Evolutionary conservation across 176 grass and related monocot species (phyloP).

Genomic region (Aegilops sharonensis): DNA sequence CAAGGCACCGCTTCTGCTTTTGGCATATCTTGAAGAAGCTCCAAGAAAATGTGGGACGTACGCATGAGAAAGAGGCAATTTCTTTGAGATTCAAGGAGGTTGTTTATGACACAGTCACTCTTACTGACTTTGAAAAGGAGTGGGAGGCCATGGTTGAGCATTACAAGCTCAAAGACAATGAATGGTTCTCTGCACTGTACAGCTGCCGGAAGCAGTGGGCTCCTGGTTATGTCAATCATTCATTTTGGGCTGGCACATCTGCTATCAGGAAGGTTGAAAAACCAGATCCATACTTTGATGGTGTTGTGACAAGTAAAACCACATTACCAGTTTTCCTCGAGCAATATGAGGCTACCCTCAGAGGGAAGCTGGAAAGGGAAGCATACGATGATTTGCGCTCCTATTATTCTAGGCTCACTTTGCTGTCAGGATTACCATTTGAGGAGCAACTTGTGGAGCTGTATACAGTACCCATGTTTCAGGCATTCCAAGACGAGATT

Average conservation of each 20-base stretch:
- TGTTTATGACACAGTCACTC: constrained; percentile 75
- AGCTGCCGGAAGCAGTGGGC: constrained; percentile 75
- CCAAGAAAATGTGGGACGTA: constrained; percentile 58
- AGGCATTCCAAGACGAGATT: constrained; percentile 87
- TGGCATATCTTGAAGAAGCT: constrained; percentile 88
- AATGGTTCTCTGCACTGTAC: constrained; percentile 75
- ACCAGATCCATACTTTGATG: constrained; percentile 77
- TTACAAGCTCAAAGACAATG: constrained; percentile 70
- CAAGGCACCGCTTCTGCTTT: constrained; percentile 67
- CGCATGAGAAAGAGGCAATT: constrained; percentile 69
- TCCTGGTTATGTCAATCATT: constrained; percentile 78
- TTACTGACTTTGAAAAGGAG: constrained; percentile 76
- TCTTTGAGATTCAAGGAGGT: constrained; percentile 72
- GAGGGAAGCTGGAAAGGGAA: constrained; percentile 79
- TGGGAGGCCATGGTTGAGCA: constrained; percentile 76
- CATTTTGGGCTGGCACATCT: constrained; percentile 87
- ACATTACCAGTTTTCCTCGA: constrained; percentile 79
- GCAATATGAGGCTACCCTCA: constrained; percentile 66
- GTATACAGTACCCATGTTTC: constrained; percentile 84
- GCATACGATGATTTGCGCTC: constrained; percentile 90
- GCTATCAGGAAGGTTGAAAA: constrained; percentile 72
- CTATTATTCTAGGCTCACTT: constrained; percentile 75
- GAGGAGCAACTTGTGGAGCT: constrained; percentile 84
- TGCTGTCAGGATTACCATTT: constrained; percentile 74
- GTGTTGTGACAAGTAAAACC: constrained; percentile 67